Base-by-base conservation (phyloP, 768 basidiomycete species). In the Psilocybe subaeruginosa region DNA sequence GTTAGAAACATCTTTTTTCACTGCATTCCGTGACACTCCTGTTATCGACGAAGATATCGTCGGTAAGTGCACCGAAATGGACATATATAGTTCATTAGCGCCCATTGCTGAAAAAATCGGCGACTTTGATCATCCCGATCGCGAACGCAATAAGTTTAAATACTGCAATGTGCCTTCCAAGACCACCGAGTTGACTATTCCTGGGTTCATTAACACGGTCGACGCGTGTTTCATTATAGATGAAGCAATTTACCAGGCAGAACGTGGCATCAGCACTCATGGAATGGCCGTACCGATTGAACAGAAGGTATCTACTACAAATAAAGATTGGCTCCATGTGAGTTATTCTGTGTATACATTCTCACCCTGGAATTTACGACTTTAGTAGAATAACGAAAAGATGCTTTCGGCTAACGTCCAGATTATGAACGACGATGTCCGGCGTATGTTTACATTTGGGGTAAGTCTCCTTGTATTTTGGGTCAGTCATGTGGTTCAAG, bases 371-470 rank as follows among this genome's bases (percentile, higher is more conserved):
- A 23, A 8, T 12, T 5, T 9, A 16, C 0, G 16, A 17, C 52
- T 8, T 54, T 9, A 3, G 11, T n/a, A 54, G 52, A 54, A 39
- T 37, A 37, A 3, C n/a, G 6, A 35, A 8, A 33, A 54, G 31
- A 23, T 54, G 0, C 11, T 54, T 4, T 54, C 52, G 4, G 52
- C 31, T 3, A 54, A 31, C 11, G 52, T 54, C 7, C 37, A 54
- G 17, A 33, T 54, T 5, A 54, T 54, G 52, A 54, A 54, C 19
- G 52, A 33, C n/a, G 52, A 54, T n/a, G 33, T 23, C 19, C 9
- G 52, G 8, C 52, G 52, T 5, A 54, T 31, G 33, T 54, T 54
- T 17, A 16, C 31, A 3, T 54, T 16, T 23, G 52, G 33, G 31
- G 52, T 54, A 6, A 11, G 33, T 37, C 12, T 5, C 3, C 23